These are phyloP conservation scores for Amanita molliuscula DNA, from an alignment of 768 basidiomycete genomes.

Conservation along the genomic window DNA sequence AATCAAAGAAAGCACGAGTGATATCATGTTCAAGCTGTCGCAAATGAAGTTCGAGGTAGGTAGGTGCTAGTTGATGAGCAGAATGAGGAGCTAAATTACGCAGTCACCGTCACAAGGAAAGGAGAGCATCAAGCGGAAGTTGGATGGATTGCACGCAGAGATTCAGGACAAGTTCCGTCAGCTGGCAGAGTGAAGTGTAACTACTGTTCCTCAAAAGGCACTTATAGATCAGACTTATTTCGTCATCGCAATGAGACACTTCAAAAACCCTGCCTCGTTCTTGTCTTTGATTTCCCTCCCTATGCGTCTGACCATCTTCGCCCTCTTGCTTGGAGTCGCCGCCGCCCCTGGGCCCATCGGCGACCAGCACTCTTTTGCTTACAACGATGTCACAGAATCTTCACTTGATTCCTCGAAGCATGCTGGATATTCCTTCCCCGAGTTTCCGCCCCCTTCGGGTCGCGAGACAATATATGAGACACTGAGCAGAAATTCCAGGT, in stretches of 20 bases:
- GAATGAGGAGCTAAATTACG: constrained; percentile 6
- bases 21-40: constrained; percentile 94
- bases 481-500: constrained; percentile 13
- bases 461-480: constrained; percentile 1
- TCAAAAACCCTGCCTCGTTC: neutral
- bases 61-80: constrained; percentile 21
- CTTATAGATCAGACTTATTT: neutral
- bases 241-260: constrained; percentile 4
- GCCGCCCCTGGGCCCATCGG: neutral
- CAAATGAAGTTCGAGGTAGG: constrained; percentile 99
- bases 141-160: constrained; percentile 73
- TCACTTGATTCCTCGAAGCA: neutral
- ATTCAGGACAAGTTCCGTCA: constrained; percentile 91
- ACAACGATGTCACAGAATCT: neutral
- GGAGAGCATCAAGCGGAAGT: constrained; percentile 70
- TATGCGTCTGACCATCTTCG: neutral
- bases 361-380: neutral
- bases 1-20: constrained; percentile 79
- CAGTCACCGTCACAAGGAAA: constrained; percentile 90
- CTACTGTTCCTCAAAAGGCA: constrained; percentile 2
- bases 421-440: neutral
- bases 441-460: constrained; percentile 1
- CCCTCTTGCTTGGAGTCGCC: neutral
- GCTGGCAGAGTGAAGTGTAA: constrained; percentile 51
- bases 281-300: neutral